Conservation (phyloP, 1,284 basidiomycete genomes). For the Melampsora americana region DNA sequence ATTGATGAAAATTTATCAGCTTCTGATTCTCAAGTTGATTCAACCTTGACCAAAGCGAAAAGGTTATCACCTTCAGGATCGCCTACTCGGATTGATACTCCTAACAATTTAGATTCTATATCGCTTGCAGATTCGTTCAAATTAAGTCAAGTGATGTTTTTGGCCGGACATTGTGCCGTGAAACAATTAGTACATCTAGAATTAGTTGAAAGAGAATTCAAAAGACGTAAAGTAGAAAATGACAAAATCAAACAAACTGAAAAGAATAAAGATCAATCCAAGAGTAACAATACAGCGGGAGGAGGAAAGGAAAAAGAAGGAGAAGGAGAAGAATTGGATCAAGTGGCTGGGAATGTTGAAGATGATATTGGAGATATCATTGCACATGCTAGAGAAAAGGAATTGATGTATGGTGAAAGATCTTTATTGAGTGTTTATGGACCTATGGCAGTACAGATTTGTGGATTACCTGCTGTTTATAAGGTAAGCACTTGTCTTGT, state of each 20-base stretch:
- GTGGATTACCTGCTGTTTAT: constrained; percentile 74
- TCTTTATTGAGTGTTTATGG: constrained; percentile 82
- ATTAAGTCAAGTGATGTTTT: constrained; percentile 84
- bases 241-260: constrained; percentile 57
- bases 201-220: constrained; percentile 94
- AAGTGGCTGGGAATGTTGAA: constrained; percentile 94
- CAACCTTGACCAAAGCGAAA: neutral
- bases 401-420: constrained; percentile 78
- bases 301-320: constrained; percentile 62
- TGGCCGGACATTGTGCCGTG: constrained; percentile 92
- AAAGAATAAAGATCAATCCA: constrained; percentile 11
- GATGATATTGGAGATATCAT: constrained; percentile 91
- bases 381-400: constrained; percentile 74
- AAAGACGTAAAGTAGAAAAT: constrained; percentile 87
- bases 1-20: neutral
- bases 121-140: constrained; percentile 71
- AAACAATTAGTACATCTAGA: constrained; percentile 97
- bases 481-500: constrained; percentile 24
- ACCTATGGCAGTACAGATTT: constrained; percentile 83
- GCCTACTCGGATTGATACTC: too few relatives aligned
- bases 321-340: constrained; percentile 76
- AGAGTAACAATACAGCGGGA: neutral
- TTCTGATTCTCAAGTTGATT: neutral
- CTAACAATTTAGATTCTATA: neutral
- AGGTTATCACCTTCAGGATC: constrained; percentile 41